Percentiles rank a stretch among this genome's conserved stretches.
Conservation (phyloP, 495 filamentous ascomycete species). For the Daldinia vernicosa region DNA sequence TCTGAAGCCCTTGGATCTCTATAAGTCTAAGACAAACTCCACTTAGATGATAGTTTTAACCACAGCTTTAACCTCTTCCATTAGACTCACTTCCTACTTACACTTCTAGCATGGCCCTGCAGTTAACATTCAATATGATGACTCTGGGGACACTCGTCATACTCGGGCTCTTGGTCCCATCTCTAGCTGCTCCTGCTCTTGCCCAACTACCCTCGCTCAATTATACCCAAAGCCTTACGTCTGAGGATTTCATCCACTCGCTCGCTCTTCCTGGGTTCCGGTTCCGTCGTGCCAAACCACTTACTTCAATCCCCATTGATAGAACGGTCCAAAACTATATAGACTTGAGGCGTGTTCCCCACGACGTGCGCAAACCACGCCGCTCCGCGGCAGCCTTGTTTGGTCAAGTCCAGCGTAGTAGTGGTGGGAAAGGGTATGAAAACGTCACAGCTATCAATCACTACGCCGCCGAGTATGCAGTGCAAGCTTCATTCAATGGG, state of each 20-base stretch:
- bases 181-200: neutral
- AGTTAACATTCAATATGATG: neutral
- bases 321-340: conserved; percentile 15
- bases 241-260: neutral
- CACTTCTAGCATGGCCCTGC: neutral
- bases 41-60: too few relatives aligned
- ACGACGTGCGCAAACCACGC: neutral
- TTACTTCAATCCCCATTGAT: neutral
- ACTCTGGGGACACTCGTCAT: neutral
- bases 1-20: neutral
- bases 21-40: neutral
- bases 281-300: neutral
- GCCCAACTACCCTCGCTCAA: neutral
- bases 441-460: conserved; percentile 51
- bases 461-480: conserved; percentile 53
- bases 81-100: neutral
- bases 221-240: neutral
- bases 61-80: neutral
- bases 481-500: conserved; percentile 46
- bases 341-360: conserved; percentile 15
- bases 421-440: conserved; percentile 40
- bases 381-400: conserved; percentile 15
- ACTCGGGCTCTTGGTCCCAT: neutral
- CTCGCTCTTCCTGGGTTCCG: neutral
- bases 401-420: conserved; percentile 22